phyloP scores from a whole-genome alignment of 1,284 basidiomycete genomes.

The Inonotus hispidus region DNA sequence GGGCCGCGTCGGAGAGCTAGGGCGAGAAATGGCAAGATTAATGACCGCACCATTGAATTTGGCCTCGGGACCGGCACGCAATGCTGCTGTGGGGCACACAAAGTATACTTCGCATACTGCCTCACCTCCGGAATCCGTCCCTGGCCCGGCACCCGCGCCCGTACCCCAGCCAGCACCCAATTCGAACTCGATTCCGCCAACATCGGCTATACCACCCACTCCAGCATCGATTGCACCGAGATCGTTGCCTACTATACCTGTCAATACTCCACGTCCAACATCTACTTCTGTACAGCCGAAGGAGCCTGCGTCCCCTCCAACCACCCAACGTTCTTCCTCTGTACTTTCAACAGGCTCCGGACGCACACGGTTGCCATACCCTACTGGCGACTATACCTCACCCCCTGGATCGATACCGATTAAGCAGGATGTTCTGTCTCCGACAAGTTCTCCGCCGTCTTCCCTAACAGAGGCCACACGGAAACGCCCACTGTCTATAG shows the following conservation, averaged over 20 bases:
- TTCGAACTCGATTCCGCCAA: slow-evolving; percentile 19
- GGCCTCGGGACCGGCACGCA: slow-evolving; percentile 45
- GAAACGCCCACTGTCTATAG: slow-evolving; percentile 27
- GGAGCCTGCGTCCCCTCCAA: slow-evolving; percentile 62
- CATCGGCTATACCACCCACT: slow-evolving; percentile 4
- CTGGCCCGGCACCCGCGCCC: slow-evolving; percentile 30
- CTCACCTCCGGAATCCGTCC: slow-evolving; percentile 29
- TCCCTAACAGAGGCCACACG: slow-evolving; percentile 33
- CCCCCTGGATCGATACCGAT: slow-evolving; percentile 38
- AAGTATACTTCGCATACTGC: slow-evolving; percentile 18
- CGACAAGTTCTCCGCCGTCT: slow-evolving; percentile 54
- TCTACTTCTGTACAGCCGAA: slow-evolving; percentile 34
- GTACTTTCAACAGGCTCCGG: slow-evolving; percentile 25
- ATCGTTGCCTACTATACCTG: slow-evolving; percentile 14
- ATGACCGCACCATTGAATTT: slow-evolving; percentile 52
- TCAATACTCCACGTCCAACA: slow-evolving; percentile 31
- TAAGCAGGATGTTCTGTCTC: slow-evolving; percentile 46
- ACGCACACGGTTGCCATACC: slow-evolving; percentile 67
- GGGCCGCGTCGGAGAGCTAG: slow-evolving; percentile 64
- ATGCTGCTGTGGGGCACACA: slow-evolving; percentile 28
- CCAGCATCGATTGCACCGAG: slow-evolving; percentile 13
- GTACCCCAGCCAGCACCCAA: slow-evolving; percentile 10
- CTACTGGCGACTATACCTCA: slow-evolving; percentile 72
- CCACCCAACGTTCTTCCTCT: slow-evolving; percentile 34
- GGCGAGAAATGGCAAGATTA: slow-evolving; percentile 70